Conservation (phyloP, 768 basidiomycete genomes). For the Strobilomyces dryophilus region DNA sequence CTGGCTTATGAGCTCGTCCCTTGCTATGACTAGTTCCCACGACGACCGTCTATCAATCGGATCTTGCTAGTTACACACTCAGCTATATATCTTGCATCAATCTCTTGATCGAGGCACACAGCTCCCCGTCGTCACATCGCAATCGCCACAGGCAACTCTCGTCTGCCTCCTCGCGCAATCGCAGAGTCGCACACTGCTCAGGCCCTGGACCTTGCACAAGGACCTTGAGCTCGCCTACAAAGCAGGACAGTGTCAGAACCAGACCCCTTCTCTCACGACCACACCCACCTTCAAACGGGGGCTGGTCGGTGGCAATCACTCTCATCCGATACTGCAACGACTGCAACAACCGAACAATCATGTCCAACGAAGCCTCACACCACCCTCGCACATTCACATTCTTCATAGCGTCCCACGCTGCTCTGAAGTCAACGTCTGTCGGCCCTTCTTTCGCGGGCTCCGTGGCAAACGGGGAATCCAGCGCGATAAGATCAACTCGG, state of each 20-base stretch:
- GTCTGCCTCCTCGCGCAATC: constrained; percentile 61
- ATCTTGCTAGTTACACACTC: too few relatives aligned
- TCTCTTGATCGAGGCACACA: constrained; percentile 44
- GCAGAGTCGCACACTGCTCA: constrained; percentile 37
- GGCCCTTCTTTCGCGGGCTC: constrained; percentile 34
- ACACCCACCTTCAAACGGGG: constrained; percentile 57
- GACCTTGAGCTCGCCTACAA: constrained; percentile 64
- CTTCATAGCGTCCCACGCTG: constrained; percentile 52
- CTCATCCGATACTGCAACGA: constrained; percentile 41
- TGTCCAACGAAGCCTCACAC: constrained; percentile 56
- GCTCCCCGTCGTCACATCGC: constrained; percentile 44
- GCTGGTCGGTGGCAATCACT: constrained; percentile 49
- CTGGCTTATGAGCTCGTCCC: neutral
- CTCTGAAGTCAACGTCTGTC: constrained; percentile 45
- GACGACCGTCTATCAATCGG: neutral
- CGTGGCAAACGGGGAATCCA: constrained; percentile 66
- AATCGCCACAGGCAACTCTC: constrained; percentile 71
- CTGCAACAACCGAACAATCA: constrained; percentile 52
- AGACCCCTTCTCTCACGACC: neutral
- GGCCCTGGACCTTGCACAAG: constrained; percentile 34
- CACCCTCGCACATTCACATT: constrained; percentile 56
- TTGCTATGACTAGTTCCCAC: neutral
- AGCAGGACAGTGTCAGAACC: constrained; percentile 3
- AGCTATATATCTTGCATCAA: constrained; percentile 29
- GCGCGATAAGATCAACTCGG: constrained; percentile 59